These are phyloP conservation scores for Gossypium australe DNA, from an alignment of 345 rosid species.

Conservation along the genomic window DNA sequence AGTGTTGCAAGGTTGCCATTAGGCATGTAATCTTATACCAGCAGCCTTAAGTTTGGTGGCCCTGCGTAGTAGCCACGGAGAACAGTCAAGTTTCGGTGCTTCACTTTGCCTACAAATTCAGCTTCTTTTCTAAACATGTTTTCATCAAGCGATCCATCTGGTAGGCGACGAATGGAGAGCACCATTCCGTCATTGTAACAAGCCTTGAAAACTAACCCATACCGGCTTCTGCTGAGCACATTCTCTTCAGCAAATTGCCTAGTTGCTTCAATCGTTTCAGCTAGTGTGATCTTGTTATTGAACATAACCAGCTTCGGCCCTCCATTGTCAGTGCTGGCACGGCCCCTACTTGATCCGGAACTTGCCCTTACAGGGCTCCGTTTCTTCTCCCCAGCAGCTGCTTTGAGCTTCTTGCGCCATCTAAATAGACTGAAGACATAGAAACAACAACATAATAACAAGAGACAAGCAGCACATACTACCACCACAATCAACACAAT, in stretches of 20 bases:
- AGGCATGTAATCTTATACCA: constrained; percentile 93
- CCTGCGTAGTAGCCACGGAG: constrained; percentile 89
- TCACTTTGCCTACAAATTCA: constrained; percentile 69
- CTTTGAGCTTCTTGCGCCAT: constrained; percentile 79
- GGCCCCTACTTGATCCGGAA: constrained; percentile 68
- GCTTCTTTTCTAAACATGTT: constrained; percentile 80
- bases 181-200: constrained; percentile 88
- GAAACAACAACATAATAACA: constrained; percentile 78
- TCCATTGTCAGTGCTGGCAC: constrained; percentile 79
- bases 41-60: constrained; percentile 70
- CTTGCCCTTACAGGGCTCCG: constrained; percentile 80
- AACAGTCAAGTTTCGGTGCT: constrained; percentile 82
- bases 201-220: constrained; percentile 82
- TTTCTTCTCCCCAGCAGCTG: constrained; percentile 78
- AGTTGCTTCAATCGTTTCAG: constrained; percentile 85
- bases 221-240: constrained; percentile 71
- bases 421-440: constrained; percentile 71
- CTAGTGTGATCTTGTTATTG: constrained; percentile 77
- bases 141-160: constrained; percentile 57
- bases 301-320: constrained; percentile 93
- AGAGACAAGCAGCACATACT: constrained; percentile 48
- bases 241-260: constrained; percentile 90
- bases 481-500: constrained; percentile 52
- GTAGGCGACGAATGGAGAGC: constrained; percentile 70
- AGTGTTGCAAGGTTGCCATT: constrained; percentile 89